These are phyloP conservation scores for Lentinula edodes DNA, from an alignment of 768 basidiomycete genomes.

Conservation along the genomic window DNA sequence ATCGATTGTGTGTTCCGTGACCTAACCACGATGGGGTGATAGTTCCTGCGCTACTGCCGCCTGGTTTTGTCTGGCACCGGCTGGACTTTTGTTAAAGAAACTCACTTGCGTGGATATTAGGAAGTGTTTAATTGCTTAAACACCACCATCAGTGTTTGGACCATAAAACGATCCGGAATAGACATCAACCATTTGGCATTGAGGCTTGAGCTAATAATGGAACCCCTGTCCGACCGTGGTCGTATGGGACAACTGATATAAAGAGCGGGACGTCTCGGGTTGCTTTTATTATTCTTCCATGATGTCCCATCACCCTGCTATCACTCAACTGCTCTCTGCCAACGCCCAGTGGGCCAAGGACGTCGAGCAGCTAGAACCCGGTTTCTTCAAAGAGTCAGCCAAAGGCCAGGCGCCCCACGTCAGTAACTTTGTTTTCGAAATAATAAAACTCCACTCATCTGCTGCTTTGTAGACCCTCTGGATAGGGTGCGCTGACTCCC, in stretches of 20 bases:
- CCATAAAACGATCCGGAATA: not conserved
- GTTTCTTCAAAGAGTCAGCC: slow-evolving; percentile 56
- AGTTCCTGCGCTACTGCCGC: not conserved
- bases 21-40: not conserved
- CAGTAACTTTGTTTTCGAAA: slow-evolving; percentile 11
- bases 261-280: not conserved
- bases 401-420: slow-evolving; percentile 69
- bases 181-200: not conserved
- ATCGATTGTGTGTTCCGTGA: no score
- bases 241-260: not conserved
- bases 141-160: not conserved
- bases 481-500: slow-evolving; percentile 82
- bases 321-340: slow-evolving; percentile 28
- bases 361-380: slow-evolving; percentile 48
- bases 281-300: not conserved
- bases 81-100: not conserved
- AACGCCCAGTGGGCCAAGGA: slow-evolving; percentile 72
- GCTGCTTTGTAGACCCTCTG: slow-evolving; percentile 50
- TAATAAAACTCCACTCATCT: not conserved
- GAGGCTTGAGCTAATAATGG: not conserved
- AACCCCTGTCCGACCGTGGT: not conserved
- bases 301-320: slow-evolving; percentile 13
- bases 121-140: not conserved
- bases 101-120: not conserved
- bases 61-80: not conserved